phyloP scores from a whole-genome alignment of 129 eudicot genomes.

The Chrysanthemum seticuspe region DNA sequence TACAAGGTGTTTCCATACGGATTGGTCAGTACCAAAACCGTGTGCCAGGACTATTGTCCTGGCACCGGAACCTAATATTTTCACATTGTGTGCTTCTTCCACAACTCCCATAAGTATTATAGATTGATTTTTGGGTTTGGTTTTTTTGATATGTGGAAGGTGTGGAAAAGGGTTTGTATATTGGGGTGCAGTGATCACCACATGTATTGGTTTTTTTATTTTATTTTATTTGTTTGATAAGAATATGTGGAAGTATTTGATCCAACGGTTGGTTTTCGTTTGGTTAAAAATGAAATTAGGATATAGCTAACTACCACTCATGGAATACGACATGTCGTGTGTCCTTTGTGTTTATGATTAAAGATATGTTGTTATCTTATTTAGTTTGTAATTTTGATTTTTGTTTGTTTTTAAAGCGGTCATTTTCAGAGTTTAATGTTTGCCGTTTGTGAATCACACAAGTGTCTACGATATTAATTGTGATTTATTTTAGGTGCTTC shows the following conservation, averaged over 20 bases:
- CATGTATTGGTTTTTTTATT: constrained; percentile 9
- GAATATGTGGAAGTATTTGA: constrained; percentile 9
- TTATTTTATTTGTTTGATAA: neutral
- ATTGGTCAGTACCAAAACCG: constrained; percentile 96
- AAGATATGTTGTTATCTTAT: no score
- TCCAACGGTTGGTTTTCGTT: neutral
- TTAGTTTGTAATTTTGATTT: no score
- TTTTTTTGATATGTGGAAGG: constrained; percentile 11
- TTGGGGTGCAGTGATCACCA: constrained; percentile 16
- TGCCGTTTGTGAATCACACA: no score
- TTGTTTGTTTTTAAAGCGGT: no score
- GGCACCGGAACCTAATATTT: constrained; percentile 64
- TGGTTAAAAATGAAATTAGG: neutral
- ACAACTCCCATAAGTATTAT: constrained; percentile 61
- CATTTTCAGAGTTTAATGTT: no score
- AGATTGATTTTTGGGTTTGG: constrained; percentile 9
- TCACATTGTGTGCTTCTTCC: constrained; percentile 84
- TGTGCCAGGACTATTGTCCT: constrained; percentile 68
- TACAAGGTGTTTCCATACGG: constrained; percentile 93
- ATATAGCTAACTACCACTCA: neutral
- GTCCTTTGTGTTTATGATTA: no score
- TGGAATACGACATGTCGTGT: neutral
- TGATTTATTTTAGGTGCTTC: no score
- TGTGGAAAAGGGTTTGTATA: constrained; percentile 8
- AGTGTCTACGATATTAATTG: no score